These are phyloP conservation scores for Fagopyrum homotropicum DNA, from an alignment of 148 eudicot genomes.

Conservation along the genomic window DNA sequence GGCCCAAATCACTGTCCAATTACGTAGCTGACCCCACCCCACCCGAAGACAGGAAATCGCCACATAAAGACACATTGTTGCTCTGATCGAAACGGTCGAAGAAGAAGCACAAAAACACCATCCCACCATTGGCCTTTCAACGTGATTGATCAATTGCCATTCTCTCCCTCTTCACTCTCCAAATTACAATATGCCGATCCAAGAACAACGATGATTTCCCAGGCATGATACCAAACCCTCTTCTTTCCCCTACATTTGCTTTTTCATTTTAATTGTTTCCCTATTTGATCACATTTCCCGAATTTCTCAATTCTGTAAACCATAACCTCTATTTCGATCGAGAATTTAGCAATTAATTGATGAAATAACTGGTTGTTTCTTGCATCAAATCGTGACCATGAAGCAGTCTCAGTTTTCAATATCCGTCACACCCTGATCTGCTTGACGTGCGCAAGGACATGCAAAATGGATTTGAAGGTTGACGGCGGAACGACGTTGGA, in stretches of 20 bases:
- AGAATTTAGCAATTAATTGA: not conserved
- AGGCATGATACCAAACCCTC: not conserved
- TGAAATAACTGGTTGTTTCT: not conserved
- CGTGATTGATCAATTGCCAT: not conserved
- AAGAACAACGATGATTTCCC: not conserved
- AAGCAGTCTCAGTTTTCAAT: not conserved
- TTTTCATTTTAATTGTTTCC: not conserved
- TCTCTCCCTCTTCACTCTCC: not conserved
- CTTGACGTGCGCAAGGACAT: not conserved
- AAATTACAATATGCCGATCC: not conserved
- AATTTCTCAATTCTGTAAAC: not conserved
- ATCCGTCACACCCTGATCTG: not conserved
- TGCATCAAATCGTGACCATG: not conserved
- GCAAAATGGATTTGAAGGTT: slow-evolving; percentile 1
- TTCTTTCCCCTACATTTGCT: not conserved
- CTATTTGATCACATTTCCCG: not conserved
- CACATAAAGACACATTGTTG: not conserved
- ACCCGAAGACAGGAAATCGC: not conserved
- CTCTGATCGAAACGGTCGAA: slow-evolving; percentile 13
- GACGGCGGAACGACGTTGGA: slow-evolving; percentile 18
- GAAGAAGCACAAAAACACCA: not conserved
- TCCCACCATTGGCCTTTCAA: not conserved
- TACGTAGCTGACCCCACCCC: not conserved
- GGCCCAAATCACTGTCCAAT: not conserved
- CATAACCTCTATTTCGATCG: not conserved